Base-by-base conservation (phyloP, 352 stramenopile genomes). In the Phytophthora gonapodyides region DNA sequence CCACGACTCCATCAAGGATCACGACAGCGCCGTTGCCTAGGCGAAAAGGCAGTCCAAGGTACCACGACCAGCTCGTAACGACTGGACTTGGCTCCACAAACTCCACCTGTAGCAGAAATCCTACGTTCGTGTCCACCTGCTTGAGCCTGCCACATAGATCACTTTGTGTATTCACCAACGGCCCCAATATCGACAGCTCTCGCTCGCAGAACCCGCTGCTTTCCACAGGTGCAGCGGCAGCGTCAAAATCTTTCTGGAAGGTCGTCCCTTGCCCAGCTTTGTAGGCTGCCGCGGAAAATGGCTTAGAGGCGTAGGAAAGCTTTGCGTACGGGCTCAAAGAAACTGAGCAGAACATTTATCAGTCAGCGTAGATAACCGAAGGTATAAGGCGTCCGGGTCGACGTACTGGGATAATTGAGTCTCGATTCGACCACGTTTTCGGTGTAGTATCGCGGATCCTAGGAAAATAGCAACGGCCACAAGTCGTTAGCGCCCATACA, bases 171-270 rank as follows among this genome's bases (percentile, higher is more conserved):
- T 88, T 87, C 13, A 56, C 40, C 12, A 87, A 63, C 19, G 57
- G 54, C n/a, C 70, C 64, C n/a, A 88, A 67, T 15, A 58, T 46
- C 44, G 63, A 61, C 5, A 88, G 48, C 45, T 84, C 61, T 1
- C 79, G 76, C 31, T 84, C 69, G 35, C 79, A 88, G 40, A 82
- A 86, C 0, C 79, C 79, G 13, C 84, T 75, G 42, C 70, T 84
- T 59, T 88, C 79, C 2, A 72, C 65, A 0, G 79, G 75, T 30
- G 55, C 57, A 24, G 64, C 19, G 5, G 67, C 71, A 16, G 55
- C 59, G 19, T 84, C 76, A 51, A 87, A 88, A 21, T 83, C 76
- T 41, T 19, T 68, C 31, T 71, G 69, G 54, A 88, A 74, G 4
- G 19, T 36, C 7, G 52, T 31, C 4, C 69, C 79, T 54, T 88